phyloP scores from a whole-genome alignment of 2,329 filamentous ascomycete species.

The Alternaria sp. region DNA sequence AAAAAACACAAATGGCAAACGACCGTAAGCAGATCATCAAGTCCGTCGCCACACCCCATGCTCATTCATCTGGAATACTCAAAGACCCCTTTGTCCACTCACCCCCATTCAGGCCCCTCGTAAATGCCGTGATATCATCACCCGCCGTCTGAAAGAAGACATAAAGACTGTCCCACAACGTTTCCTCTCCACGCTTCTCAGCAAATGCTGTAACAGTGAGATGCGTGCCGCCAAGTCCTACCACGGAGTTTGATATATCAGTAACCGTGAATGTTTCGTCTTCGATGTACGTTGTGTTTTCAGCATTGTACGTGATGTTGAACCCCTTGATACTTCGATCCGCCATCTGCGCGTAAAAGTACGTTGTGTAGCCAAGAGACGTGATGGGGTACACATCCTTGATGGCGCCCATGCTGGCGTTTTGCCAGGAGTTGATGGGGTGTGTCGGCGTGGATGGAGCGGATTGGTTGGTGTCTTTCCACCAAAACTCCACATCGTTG shows the following conservation, averaged over 20 bases:
- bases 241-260: constrained; percentile 35
- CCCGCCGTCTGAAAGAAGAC: constrained; percentile 46
- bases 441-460: constrained; percentile 40
- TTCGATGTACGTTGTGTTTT: constrained; percentile 49
- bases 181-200: constrained; percentile 21
- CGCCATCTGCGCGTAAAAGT: constrained; percentile 54
- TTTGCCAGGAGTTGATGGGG: constrained; percentile 53
- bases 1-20: neutral
- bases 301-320: constrained; percentile 50
- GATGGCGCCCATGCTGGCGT: constrained; percentile 41
- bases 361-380: constrained; percentile 55
- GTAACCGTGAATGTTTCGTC: constrained; percentile 47
- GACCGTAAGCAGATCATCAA: neutral
- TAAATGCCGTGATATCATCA: constrained; percentile 43
- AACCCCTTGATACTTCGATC: constrained; percentile 51
- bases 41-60: neutral
- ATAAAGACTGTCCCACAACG: constrained; percentile 40
- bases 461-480: constrained; percentile 55
- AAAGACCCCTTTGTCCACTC: constrained; percentile 42
- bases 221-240: constrained; percentile 52
- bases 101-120: constrained; percentile 32
- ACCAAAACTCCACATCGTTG: constrained; percentile 54
- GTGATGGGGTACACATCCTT: constrained; percentile 51
- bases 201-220: constrained; percentile 50
- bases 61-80: constrained; percentile 33